Conservation (phyloP, 2,329 filamentous ascomycete species). For the Monilinia vaccinii-corymbosi region DNA sequence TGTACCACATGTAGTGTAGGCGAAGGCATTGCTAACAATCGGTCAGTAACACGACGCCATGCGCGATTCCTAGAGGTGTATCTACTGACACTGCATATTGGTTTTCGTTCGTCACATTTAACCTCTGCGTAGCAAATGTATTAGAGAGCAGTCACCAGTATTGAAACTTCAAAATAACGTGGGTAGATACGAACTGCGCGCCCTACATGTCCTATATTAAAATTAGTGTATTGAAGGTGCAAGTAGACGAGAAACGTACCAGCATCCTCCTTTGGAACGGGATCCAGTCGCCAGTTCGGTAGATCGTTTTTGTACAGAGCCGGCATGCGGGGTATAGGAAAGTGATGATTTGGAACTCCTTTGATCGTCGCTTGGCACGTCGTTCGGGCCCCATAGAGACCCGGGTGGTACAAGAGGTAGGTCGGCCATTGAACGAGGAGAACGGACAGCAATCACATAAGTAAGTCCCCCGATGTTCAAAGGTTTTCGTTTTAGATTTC, state of each 20-base stretch:
- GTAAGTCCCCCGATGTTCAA: too few relatives aligned
- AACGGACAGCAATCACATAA: background rate
- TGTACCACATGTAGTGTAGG: background rate
- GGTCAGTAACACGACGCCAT: background rate
- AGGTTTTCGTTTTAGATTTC: background rate
- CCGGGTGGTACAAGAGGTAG: background rate
- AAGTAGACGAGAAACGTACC: background rate
- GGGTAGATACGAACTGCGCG: constrained; percentile 1
- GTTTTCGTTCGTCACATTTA: constrained; percentile 2
- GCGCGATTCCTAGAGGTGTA: background rate
- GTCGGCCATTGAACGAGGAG: background rate
- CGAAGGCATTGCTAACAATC: background rate
- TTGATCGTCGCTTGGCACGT: background rate
- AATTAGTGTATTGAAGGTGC: background rate
- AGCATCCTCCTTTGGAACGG: background rate
- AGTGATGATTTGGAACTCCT: background rate
- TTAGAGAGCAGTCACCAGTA: background rate
- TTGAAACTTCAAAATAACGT: background rate
- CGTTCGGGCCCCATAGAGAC: background rate
- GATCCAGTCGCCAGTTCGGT: background rate
- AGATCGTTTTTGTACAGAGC: background rate
- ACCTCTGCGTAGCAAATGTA: background rate
- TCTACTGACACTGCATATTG: background rate
- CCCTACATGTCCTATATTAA: constrained; percentile 3
- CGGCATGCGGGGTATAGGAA: background rate